A percentile compares a stretch with the other conserved stretches of the same genome.
These are phyloP conservation scores for Penicillium rolfsii DNA, from an alignment of 2,329 filamentous ascomycete species.

Conservation along the genomic window DNA sequence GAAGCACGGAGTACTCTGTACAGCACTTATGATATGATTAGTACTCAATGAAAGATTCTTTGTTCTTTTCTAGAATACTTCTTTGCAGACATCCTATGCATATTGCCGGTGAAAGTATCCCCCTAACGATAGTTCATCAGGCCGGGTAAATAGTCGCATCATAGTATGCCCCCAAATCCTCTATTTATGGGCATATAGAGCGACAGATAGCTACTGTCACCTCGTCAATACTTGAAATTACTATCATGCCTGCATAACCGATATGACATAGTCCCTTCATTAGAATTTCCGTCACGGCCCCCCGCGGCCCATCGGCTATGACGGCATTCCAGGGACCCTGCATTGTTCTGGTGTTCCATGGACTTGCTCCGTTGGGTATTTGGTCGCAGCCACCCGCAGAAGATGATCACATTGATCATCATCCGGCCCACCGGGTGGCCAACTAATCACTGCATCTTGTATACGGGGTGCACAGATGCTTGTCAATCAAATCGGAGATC, in stretches of 20 bases:
- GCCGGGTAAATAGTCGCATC: neutral
- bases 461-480: too few species aligned
- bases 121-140: neutral
- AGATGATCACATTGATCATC: slow-evolving; percentile 6
- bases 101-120: neutral
- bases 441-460: neutral
- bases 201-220: too few species aligned
- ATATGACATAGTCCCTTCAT: too few species aligned
- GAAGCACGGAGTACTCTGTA: neutral
- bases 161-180: neutral
- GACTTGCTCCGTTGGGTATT: neutral
- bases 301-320: neutral
- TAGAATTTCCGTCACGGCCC: neutral
- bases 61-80: neutral
- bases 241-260: too few species aligned
- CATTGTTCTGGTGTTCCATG: neutral
- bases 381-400: neutral
- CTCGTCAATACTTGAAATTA: too few species aligned
- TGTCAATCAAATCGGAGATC: neutral
- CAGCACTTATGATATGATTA: neutral
- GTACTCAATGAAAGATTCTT: neutral
- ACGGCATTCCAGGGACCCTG: neutral
- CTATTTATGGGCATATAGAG: too few species aligned
- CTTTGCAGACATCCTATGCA: neutral
- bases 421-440: neutral